phyloP scores from a whole-genome alignment of 345 rosid species.

The Camelina hispida region DNA sequence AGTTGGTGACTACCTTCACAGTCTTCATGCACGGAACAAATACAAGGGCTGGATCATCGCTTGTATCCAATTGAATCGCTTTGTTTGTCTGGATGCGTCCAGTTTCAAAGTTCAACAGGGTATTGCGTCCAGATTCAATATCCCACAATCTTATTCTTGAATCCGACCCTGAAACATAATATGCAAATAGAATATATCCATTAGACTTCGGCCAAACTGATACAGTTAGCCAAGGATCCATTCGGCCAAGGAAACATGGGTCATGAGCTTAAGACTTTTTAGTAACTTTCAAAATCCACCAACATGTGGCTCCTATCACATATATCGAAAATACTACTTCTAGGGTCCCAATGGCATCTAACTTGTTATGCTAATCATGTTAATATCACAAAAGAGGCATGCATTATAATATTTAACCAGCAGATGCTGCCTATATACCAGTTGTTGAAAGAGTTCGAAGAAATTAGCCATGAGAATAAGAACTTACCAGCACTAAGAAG shows the following conservation, averaged over 20 bases:
- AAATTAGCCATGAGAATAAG: constrained; percentile 20
- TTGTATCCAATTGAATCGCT: constrained; percentile 67
- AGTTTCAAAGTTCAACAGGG: constrained; percentile 90
- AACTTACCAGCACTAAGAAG: constrained; percentile 91
- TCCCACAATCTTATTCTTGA: constrained; percentile 97
- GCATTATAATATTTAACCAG: constrained; percentile 8
- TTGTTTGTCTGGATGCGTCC: constrained; percentile 81
- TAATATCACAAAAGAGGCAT: constrained; percentile 4
- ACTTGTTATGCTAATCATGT: background rate
- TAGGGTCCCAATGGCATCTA: background rate
- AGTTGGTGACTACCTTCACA: constrained; percentile 57
- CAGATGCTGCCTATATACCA: constrained; percentile 1
- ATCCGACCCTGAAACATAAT: constrained; percentile 72
- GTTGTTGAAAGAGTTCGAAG: constrained; percentile 1
- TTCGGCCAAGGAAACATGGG: background rate
- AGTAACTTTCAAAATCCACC: background rate
- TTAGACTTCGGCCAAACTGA: constrained; percentile 4
- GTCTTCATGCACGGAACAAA: constrained; percentile 90
- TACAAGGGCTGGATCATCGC: constrained; percentile 68
- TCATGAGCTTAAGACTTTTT: background rate
- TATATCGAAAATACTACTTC: background rate
- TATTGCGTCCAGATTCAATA: constrained; percentile 84
- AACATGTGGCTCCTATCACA: constrained; percentile 8
- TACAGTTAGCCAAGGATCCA: background rate
- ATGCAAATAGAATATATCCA: background rate